Evolutionary conservation across 805 yeast species (phyloP), one percentile per base, ranked within the genome.

Genomic region (Metschnikowia koreensis): DNA sequence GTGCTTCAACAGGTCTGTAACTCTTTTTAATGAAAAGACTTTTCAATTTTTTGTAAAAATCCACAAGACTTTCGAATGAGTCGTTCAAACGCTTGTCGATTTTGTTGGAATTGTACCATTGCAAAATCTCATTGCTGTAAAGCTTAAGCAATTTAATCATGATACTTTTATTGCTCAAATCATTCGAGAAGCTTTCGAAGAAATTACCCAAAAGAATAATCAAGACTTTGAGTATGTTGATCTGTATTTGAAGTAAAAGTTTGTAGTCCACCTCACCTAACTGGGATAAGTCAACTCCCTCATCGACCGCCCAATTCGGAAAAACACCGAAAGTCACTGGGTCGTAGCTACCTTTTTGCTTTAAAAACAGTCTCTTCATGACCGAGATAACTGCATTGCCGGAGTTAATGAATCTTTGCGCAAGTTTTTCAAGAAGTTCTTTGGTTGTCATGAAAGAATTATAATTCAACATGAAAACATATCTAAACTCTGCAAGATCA

Each of bases 171-270:
- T 85, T 83, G 11, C 70, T 67, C 54, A 86, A 63, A 59, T 87
- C 89, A 63, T 84, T 87, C 4, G 85, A 77, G 62, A 92, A 89
- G 63, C 89, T 94, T 29, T 80, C 69, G 65, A 86, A 91, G 63
- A 87, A 89, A 58, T 86, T 84, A 43, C 81, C 77, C 17, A 89
- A 81, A 66, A 96, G 77, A 31, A 86, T 79, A 41, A 83, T 77
- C 51, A 90, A 71, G 0, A 90, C 89, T 63, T 89, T 96, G 53
- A 91, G 72, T 33, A 91, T 82, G 39, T 96, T 96, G 38, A 87
- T 75, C 63, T 91, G 94, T 41, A 92, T 87, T 62, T 85, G 89
- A 10, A 87, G 83, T 42, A 89, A 83, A 49, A 82, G 77, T 42
- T 77, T 78, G 77, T 86, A 83, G 59, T 86, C 87, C 34, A 86